Base-by-base conservation (phyloP, 805 yeast genomes). In the Pichia nakasei region DNA sequence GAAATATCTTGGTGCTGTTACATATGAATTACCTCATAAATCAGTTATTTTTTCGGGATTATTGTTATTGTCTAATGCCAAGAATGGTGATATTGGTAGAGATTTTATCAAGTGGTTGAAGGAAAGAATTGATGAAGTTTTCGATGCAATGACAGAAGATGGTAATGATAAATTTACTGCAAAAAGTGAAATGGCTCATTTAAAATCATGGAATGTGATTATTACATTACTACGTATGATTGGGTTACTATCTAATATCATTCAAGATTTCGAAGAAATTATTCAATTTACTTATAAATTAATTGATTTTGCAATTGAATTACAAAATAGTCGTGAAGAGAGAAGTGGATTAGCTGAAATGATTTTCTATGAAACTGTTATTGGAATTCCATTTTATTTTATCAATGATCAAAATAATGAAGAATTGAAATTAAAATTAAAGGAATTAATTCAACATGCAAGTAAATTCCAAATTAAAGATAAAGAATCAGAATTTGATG, bases 21-120 rank as follows among this genome's bases (percentile, higher is more conserved):
- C 82, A 11, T 64, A 75, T 24, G 97, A 93, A 61, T 96, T 91
- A 61, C 97, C 99, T 0, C 95, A 89, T 50, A 93, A 89, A 59
- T 75, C 82, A 47, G 77, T 81, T 13, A 74, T 80, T n/a, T 62
- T 91, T 45, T 74, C 87, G 22, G 77, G 80, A 9, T 68, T 87
- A 51, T 65, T 88, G 5, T 72, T 81, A 54, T 67, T 80, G 20
- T 78, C 85, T 38, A 81, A 83, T 63, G 68, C 82, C 21, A 72
- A 73, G 46, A 78, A 77, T 60, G 72, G 75, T 31, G 66, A 74
- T 33, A 79, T 85, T 36, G 91, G 94, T 41, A 76, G 78, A 51
- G 74, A 75, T 40, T 74, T 85, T 12, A 62, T 86, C 21, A 88
- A 82, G 50, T 82, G 66, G 62, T 70, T 86, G 50, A 88, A 82